phyloP scores from a whole-genome alignment of 2,329 filamentous ascomycete species.

The Penicillium janthinellum region DNA sequence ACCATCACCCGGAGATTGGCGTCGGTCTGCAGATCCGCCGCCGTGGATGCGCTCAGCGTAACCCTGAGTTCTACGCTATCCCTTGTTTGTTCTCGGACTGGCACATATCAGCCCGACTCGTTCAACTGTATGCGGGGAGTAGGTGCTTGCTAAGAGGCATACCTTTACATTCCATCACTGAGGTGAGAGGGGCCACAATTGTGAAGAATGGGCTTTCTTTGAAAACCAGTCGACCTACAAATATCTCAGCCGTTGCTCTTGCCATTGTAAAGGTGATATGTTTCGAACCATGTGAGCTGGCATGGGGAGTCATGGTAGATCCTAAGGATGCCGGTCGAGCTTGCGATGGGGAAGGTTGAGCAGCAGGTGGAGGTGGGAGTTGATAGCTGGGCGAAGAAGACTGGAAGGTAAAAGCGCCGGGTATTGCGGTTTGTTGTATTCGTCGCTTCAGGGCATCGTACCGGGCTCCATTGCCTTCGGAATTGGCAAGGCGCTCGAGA shows the following conservation, averaged over 20 bases:
- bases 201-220: constrained; percentile 86
- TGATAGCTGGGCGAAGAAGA: constrained; percentile 25
- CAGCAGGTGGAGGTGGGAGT: constrained; percentile 28
- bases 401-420: constrained; percentile 30
- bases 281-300: constrained; percentile 32
- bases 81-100: constrained; percentile 62
- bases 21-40: constrained; percentile 61
- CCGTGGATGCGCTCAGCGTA: constrained; percentile 55
- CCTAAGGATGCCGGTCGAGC: constrained; percentile 30
- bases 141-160: constrained; percentile 33
- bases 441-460: constrained; percentile 38
- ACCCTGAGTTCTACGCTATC: constrained; percentile 63
- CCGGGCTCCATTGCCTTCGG: constrained; percentile 18
- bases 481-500: constrained; percentile 27
- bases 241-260: constrained; percentile 35
- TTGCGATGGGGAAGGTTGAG: constrained; percentile 30
- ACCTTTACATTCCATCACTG: constrained; percentile 72
- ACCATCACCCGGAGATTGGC: constrained; percentile 73
- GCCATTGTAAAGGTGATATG: constrained; percentile 3
- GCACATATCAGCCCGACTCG: constrained; percentile 22
- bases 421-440: constrained; percentile 36
- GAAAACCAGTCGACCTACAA: constrained; percentile 55
- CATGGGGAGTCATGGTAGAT: constrained; percentile 36
- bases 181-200: constrained; percentile 65
- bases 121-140: neutral